These are phyloP conservation scores for Cyberlindnera mycetangii DNA, from an alignment of 805 yeast genomes.

Conservation along the genomic window DNA sequence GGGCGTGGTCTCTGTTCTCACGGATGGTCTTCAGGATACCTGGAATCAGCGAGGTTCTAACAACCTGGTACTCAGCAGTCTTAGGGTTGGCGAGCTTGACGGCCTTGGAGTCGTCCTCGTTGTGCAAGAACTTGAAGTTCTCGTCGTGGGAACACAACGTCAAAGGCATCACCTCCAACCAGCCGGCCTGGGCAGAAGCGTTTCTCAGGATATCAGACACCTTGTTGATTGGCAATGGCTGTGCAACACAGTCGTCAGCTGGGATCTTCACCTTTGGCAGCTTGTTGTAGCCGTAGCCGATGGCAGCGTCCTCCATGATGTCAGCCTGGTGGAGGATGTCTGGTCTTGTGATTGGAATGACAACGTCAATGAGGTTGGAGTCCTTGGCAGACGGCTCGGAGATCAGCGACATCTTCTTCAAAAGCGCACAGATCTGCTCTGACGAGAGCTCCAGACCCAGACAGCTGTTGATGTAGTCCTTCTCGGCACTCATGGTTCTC, in stretches of 20 bases:
- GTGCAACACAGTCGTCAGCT: constrained; percentile 73
- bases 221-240: constrained; percentile 88
- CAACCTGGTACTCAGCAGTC: constrained; percentile 95
- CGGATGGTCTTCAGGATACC: constrained; percentile 93
- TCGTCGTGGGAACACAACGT: constrained; percentile 96
- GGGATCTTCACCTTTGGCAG: constrained; percentile 76
- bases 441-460: constrained; percentile 76
- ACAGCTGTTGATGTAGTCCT: constrained; percentile 85
- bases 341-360: constrained; percentile 92
- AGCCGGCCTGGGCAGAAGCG: constrained; percentile 92
- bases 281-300: constrained; percentile 92
- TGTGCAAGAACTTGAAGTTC: constrained; percentile 83
- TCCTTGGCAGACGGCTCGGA: constrained; percentile 52
- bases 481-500: constrained; percentile 70
- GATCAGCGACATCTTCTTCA: constrained; percentile 76
- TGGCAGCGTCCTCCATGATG: constrained; percentile 97
- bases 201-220: constrained; percentile 85
- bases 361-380: constrained; percentile 37
- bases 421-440: constrained; percentile 62
- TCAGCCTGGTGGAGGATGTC: constrained; percentile 97
- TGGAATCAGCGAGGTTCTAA: constrained; percentile 90
- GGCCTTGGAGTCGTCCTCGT: constrained; percentile 71
- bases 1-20: constrained; percentile 92
- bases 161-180: constrained; percentile 94
- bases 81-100: constrained; percentile 95